Evolutionary conservation across 2,329 filamentous ascomycete genomes (phyloP).

Genomic region (Neopestalotiopsis clavispora): DNA sequence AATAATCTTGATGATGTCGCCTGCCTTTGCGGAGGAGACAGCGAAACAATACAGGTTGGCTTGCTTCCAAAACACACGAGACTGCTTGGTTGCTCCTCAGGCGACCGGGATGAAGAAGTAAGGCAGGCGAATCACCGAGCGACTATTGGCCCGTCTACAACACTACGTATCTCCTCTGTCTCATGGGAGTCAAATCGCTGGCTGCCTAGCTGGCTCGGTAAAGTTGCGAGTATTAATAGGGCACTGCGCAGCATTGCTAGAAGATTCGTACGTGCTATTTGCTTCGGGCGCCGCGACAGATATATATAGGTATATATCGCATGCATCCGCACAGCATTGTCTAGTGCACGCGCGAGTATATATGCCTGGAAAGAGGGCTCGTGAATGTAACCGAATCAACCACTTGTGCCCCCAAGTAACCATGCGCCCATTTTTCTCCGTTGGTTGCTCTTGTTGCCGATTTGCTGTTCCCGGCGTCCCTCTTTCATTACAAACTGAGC

Average conservation of each 20-base stretch:
- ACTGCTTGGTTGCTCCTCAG: not conserved
- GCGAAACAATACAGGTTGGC: not conserved
- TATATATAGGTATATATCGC: not conserved
- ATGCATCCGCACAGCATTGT: not conserved
- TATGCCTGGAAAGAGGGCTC: not conserved
- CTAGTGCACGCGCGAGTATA: not conserved
- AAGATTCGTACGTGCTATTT: not conserved
- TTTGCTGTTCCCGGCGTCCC: not conserved
- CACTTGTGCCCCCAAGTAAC: not conserved
- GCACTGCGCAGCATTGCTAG: not conserved
- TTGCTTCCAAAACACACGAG: not conserved
- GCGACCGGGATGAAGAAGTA: slow-evolving; percentile 1
- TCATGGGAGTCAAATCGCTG: not conserved
- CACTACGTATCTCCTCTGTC: not conserved
- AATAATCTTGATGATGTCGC: not conserved
- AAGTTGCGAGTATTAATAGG: not conserved
- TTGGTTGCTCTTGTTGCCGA: not conserved
- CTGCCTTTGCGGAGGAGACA: not conserved
- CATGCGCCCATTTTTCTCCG: not conserved
- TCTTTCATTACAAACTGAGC: not conserved
- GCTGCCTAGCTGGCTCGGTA: not conserved
- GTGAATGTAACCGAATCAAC: not conserved
- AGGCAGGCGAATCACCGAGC: not conserved
- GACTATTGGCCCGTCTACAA: slow-evolving; percentile 1
- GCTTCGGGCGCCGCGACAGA: not conserved